phyloP scores from a whole-genome alignment of 192 early-diverging fungal species.

The Funneliformis mosseae region DNA sequence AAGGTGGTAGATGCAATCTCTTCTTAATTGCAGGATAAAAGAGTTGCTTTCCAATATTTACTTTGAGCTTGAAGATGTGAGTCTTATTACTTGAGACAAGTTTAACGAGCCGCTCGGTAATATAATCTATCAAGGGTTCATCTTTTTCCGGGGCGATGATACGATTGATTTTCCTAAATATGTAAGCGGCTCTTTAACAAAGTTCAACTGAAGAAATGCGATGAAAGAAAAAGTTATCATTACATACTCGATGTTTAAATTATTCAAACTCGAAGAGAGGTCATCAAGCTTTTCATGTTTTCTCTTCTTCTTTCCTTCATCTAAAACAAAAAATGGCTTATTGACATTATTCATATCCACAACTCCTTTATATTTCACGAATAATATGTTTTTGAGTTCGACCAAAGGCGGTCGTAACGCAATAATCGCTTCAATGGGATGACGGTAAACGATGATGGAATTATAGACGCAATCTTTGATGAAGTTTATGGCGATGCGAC shows the following conservation, averaged over 20 bases:
- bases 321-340: background rate
- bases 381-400: background rate
- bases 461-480: background rate
- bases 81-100: background rate
- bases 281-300: background rate
- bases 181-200: background rate
- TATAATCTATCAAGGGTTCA: background rate
- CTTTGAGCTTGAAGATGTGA: background rate
- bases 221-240: background rate
- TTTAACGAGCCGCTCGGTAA: background rate
- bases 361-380: background rate
- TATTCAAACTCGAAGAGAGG: background rate
- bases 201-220: background rate
- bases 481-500: background rate
- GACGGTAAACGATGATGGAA: background rate
- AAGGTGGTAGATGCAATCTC: background rate
- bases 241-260: background rate
- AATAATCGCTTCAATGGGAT: conserved; percentile 5
- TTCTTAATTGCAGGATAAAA: background rate
- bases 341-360: background rate
- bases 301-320: background rate
- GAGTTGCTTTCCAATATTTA: background rate
- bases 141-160: background rate
- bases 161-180: background rate
- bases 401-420: background rate